These are phyloP conservation scores for Ramichloridium luteum DNA, from an alignment of 2,329 filamentous ascomycete genomes.

Conservation along the genomic window DNA sequence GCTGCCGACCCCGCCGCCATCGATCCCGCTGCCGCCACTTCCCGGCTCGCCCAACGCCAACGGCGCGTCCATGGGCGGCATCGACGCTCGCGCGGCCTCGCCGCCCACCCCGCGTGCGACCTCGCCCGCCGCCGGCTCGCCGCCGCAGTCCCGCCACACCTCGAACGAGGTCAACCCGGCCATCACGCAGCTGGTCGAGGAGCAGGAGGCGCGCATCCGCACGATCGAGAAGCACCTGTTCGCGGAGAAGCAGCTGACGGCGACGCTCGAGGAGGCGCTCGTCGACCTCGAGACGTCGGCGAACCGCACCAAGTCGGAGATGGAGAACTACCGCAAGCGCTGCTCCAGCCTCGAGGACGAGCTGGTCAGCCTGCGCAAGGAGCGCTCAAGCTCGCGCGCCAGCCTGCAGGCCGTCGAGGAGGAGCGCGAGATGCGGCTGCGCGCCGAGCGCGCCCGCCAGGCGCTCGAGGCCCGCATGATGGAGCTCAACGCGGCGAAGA, in stretches of 20 bases:
- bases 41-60: slow-evolving; percentile 45
- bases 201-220: slow-evolving; percentile 87
- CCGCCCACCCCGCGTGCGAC: slow-evolving; percentile 37
- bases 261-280: slow-evolving; percentile 87
- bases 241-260: slow-evolving; percentile 91
- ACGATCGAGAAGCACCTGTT: slow-evolving; percentile 94
- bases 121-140: slow-evolving; percentile 48
- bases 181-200: slow-evolving; percentile 72
- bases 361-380: slow-evolving; percentile 51
- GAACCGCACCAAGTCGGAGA: slow-evolving; percentile 82
- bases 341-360: slow-evolving; percentile 62
- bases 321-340: slow-evolving; percentile 83
- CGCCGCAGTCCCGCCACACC: slow-evolving; percentile 54
- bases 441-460: slow-evolving; percentile 76
- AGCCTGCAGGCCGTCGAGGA: slow-evolving; percentile 87
- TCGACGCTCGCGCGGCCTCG: slow-evolving; percentile 33
- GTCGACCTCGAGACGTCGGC: slow-evolving; percentile 86
- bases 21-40: slow-evolving; percentile 87
- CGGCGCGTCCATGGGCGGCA: slow-evolving; percentile 28
- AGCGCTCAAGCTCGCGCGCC: slow-evolving; percentile 44
- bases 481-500: slow-evolving; percentile 68
- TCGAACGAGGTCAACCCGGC: slow-evolving; percentile 45
- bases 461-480: slow-evolving; percentile 79
- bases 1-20: slow-evolving; percentile 83
- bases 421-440: slow-evolving; percentile 81